These are phyloP conservation scores for Neurospora sp. DNA, from an alignment of 495 filamentous ascomycete species.

Conservation along the genomic window DNA sequence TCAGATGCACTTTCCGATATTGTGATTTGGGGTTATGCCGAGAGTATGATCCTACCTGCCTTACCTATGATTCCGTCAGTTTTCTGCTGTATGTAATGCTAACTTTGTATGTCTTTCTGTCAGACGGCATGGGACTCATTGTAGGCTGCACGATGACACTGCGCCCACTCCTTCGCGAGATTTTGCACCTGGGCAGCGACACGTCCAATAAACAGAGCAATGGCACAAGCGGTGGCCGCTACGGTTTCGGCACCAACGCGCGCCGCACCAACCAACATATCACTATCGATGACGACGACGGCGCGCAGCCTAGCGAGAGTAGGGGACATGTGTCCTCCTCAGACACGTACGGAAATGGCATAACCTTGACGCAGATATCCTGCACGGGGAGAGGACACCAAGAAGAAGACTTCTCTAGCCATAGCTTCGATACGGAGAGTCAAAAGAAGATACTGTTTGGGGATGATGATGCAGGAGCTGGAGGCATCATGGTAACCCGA, in stretches of 20 bases:
- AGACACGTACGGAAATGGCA: background rate
- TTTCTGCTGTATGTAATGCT: background rate
- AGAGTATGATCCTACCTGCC: background rate
- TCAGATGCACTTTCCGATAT: background rate
- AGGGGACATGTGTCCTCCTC: background rate
- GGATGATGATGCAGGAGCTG: background rate
- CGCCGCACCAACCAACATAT: background rate
- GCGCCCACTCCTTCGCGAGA: background rate
- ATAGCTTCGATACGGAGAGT: background rate
- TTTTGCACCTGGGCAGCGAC: background rate
- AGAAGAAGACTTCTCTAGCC: background rate
- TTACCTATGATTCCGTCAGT: background rate
- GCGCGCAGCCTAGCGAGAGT: background rate
- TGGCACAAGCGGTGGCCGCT: background rate
- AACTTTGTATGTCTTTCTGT: background rate
- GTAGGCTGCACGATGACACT: background rate
- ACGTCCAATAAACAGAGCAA: background rate
- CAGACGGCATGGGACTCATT: background rate
- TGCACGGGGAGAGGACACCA: background rate
- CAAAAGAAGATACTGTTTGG: background rate
- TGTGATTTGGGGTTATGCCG: background rate
- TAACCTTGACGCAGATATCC: background rate
- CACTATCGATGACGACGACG: background rate
- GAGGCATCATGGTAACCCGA: background rate
- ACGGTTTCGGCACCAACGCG: background rate